Conservation (phyloP, 73 alveolate genomes). For the Stentor roeselii region DNA sequence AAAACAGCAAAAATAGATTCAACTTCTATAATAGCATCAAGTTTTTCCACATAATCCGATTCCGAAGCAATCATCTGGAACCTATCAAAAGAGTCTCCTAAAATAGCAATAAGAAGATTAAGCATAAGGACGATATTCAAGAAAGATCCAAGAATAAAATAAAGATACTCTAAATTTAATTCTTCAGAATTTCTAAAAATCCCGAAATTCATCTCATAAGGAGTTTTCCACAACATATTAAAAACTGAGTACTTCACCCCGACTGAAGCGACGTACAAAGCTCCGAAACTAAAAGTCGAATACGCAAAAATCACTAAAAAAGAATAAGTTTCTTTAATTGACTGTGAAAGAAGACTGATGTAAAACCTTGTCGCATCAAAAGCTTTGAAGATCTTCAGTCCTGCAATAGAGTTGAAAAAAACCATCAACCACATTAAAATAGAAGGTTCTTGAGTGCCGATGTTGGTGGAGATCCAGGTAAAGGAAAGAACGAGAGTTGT, state of each 20-base stretch:
- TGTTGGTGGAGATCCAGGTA: not conserved
- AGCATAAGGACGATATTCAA: not conserved
- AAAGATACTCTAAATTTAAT: not conserved
- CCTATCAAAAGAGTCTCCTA: conserved; percentile 8
- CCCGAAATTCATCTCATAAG: not conserved
- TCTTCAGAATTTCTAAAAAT: not conserved
- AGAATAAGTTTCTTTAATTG: not conserved
- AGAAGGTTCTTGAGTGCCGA: not conserved
- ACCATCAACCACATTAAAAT: not conserved
- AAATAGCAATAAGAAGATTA: not conserved
- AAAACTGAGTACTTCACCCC: not conserved
- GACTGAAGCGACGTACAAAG: not conserved
- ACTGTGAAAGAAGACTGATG: not conserved
- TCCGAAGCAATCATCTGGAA: not conserved
- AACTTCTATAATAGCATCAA: conserved; percentile 4
- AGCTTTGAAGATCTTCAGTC: not conserved
- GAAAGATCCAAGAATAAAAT: not conserved
- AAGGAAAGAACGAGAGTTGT: not conserved
- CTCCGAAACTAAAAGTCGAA: not conserved
- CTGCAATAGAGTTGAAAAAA: not conserved
- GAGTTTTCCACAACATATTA: not conserved
- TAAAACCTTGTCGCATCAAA: not conserved
- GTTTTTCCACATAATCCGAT: not conserved
- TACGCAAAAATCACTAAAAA: not conserved
- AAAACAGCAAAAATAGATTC: not conserved